These are phyloP conservation scores for Eustoma russellianum DNA, from an alignment of 257 asterid genomes.

Conservation along the genomic window DNA sequence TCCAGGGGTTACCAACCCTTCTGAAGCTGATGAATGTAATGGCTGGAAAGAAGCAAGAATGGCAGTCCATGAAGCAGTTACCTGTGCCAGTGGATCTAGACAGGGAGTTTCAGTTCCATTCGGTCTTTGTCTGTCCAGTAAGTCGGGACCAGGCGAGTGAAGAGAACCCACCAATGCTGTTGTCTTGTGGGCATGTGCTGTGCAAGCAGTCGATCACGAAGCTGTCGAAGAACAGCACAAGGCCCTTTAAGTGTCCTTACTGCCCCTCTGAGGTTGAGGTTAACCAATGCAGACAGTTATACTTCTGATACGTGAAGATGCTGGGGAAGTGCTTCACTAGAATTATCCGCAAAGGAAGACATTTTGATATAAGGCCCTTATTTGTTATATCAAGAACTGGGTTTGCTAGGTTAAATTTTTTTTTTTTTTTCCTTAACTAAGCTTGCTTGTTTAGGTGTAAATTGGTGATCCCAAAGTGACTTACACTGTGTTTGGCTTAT, in stretches of 20 bases:
- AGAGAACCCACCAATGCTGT: slow-evolving; percentile 85
- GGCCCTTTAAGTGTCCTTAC: slow-evolving; percentile 92
- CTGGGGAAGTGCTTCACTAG: too few relatives aligned
- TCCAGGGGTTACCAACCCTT: slow-evolving; percentile 79
- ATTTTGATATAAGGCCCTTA: too few relatives aligned
- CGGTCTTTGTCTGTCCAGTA: slow-evolving; percentile 82
- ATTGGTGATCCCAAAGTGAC: too few relatives aligned
- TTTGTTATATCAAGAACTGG: too few relatives aligned
- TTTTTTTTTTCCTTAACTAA: too few relatives aligned
- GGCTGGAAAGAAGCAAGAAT: slow-evolving; percentile 73
- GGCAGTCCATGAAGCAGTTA: slow-evolving; percentile 84
- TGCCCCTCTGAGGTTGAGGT: slow-evolving; percentile 85
- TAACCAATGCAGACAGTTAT: slow-evolving; percentile 74
- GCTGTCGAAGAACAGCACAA: slow-evolving; percentile 64
- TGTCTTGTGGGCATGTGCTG: slow-evolving; percentile 84
- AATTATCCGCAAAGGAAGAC: too few relatives aligned
- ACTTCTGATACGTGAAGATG: slow-evolving; percentile 30
- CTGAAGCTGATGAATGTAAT: slow-evolving; percentile 75
- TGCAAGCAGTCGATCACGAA: slow-evolving; percentile 86
- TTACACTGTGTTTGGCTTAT: too few relatives aligned
- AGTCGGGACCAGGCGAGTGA: slow-evolving; percentile 86
- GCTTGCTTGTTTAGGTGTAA: too few relatives aligned
- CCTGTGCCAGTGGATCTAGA: slow-evolving; percentile 86
- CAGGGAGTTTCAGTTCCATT: slow-evolving; percentile 78
- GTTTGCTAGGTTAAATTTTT: too few relatives aligned